Base-by-base conservation (phyloP, 371 early-diverging fungal species). In the Mucor indicus region DNA sequence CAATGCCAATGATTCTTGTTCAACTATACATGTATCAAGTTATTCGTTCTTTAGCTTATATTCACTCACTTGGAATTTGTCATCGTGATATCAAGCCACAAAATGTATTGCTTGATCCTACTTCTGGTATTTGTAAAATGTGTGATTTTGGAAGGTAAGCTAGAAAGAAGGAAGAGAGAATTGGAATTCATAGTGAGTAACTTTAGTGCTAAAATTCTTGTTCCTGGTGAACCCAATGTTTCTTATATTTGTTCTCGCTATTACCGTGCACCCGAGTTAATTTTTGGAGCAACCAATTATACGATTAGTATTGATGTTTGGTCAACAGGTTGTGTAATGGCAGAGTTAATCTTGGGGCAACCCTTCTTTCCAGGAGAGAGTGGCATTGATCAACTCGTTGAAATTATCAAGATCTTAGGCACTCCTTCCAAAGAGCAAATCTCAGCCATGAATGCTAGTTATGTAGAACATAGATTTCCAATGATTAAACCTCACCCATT, bases 261-360 rank as follows among this genome's bases (percentile, higher is more conserved):
- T 72, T 99, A 99, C 76, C 85, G 99, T 38, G 97, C 98, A 2
- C 99, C 99, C 0, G 99, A 99, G 77, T 80, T 98, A 44, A 95
- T 99, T 44, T 93, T 99, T 75, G 97, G 95, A n/a, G 90, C 93
- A 22, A 94, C 92, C 44, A 90, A 90, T 69, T 99, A 99, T 71
- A 90, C 89, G 21, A 79, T 87, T 40, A 85, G 80, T 41, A 96
- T 98, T 53, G 69, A 99, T 70, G 86, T 98, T 29, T 99, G 99
- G 99, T 98, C 98, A 11, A 83, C 95, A 2, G 99, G 96, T 33
- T 99, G 99, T 64, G 99, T 99, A 13, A 95, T 99, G 90, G 96
- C 96, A 9, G 99, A 99, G 75, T 72, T 99, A 60, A 89, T 98
- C 75, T 77, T 95, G 31, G 90, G 95, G 16, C 92, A 90, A 69